Percentiles rank a stretch among this genome's conserved stretches.
These are phyloP conservation scores for Graphiopsis chlorocephala DNA, from an alignment of 2,329 filamentous ascomycete species.

Conservation along the genomic window DNA sequence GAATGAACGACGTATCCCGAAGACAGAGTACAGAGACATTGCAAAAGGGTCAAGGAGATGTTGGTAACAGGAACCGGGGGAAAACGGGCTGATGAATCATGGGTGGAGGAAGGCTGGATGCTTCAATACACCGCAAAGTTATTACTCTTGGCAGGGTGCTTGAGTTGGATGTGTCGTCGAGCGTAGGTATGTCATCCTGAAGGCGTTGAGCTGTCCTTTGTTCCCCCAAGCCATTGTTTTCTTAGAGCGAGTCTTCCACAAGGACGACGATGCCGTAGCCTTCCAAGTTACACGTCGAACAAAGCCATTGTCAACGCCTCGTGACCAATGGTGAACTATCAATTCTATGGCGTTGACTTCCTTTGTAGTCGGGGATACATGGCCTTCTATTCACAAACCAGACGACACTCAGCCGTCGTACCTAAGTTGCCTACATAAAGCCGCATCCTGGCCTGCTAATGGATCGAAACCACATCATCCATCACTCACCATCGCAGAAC, in stretches of 20 bases:
- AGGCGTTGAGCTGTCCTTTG: neutral
- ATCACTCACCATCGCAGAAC: neutral
- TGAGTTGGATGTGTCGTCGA: neutral
- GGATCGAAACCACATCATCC: neutral
- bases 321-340: neutral
- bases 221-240: neutral
- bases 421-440: neutral
- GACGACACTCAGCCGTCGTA: neutral
- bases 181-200: too few species aligned
- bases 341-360: neutral
- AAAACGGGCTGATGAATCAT: too few species aligned
- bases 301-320: neutral
- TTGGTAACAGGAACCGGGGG: too few species aligned
- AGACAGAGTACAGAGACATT: neutral
- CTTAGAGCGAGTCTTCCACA: neutral
- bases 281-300: neutral
- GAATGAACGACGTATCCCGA: too few species aligned
- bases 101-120: neutral
- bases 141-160: neutral
- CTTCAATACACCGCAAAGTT: neutral
- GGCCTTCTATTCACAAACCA: neutral
- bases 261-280: neutral
- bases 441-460: neutral
- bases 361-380: neutral
- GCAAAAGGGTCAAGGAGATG: neutral